These are phyloP conservation scores for Calocera viscosa DNA, from an alignment of 768 basidiomycete genomes.

Conservation along the genomic window DNA sequence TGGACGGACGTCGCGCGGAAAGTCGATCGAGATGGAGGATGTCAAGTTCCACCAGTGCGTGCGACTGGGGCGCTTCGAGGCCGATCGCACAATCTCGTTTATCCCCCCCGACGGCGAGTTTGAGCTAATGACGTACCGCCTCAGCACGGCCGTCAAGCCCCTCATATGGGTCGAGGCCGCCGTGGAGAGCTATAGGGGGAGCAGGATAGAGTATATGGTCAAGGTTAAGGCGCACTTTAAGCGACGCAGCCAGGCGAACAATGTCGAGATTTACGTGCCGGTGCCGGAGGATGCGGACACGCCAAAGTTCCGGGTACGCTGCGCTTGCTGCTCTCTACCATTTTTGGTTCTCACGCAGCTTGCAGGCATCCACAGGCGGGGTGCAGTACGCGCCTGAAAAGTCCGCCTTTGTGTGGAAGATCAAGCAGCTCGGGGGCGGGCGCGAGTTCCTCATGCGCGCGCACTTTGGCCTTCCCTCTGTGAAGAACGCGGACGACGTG, in stretches of 20 bases:
- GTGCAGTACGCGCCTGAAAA: conserved; percentile 98
- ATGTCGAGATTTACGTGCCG: conserved; percentile 97
- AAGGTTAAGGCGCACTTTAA: conserved; percentile 87
- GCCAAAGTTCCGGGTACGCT: conserved; percentile 82
- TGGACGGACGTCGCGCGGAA: conserved; percentile 85
- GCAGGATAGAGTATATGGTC: conserved; percentile 31
- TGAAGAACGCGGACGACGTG: conserved; percentile 69
- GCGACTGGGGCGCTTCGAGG: conserved; percentile 90
- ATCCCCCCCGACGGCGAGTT: conserved; percentile 99
- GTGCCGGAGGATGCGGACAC: conserved; percentile 98
- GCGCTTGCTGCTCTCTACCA: conserved; percentile 5
- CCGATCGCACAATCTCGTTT: conserved; percentile 97
- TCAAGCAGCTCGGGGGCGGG: conserved; percentile 92
- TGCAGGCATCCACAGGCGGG: conserved; percentile 80
- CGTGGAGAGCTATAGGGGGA: conserved; percentile 89
- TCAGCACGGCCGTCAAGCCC: conserved; percentile 80
- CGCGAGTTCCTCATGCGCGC: conserved; percentile 97
- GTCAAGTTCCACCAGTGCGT: conserved; percentile 99
- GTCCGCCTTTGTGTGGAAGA: conserved; percentile 98
- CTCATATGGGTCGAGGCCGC: conserved; percentile 95
- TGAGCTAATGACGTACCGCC: conserved; percentile 95
- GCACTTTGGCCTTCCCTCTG: conserved; percentile 91
- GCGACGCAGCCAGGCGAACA: conserved; percentile 88
- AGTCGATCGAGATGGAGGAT: conserved; percentile 99
- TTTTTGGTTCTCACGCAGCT: not conserved